Evolutionary conservation across 2,329 filamentous ascomycete genomes (phyloP).

Genomic region (Fusarium austroafricanum): DNA sequence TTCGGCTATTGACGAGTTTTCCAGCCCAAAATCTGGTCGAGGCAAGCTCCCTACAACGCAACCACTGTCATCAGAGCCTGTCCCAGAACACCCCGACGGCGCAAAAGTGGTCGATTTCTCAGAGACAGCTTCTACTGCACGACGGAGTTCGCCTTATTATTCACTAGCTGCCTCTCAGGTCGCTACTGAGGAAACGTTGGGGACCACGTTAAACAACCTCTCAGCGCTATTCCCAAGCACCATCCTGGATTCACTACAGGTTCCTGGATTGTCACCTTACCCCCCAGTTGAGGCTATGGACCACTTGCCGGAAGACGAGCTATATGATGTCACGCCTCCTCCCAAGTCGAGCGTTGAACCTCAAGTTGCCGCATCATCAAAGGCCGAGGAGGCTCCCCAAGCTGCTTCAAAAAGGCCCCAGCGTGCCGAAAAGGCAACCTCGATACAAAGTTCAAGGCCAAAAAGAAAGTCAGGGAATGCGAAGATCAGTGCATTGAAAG

Average conservation of each 20-base stretch:
- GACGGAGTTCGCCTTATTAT: constrained; percentile 48
- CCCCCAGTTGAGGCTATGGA: background rate
- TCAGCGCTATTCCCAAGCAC: background rate
- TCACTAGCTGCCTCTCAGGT: constrained; percentile 4
- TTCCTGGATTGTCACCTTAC: constrained; percentile 1
- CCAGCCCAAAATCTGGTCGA: constrained; percentile 42
- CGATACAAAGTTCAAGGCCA: background rate
- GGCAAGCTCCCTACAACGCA: constrained; percentile 49
- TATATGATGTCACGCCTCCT: constrained; percentile 47
- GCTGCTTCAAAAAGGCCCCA: background rate
- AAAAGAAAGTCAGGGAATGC: background rate
- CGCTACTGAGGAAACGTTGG: constrained; percentile 28
- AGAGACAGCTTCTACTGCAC: constrained; percentile 51
- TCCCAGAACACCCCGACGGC: background rate
- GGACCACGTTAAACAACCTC: constrained; percentile 26
- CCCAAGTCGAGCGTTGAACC: constrained; percentile 13
- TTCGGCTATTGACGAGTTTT: constrained; percentile 40
- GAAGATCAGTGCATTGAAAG: background rate
- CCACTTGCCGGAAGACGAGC: constrained; percentile 45
- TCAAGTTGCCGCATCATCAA: background rate
- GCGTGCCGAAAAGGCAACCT: background rate
- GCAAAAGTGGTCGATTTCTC: constrained; percentile 45
- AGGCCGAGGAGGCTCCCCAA: background rate
- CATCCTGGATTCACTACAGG: background rate
- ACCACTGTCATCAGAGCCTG: constrained; percentile 39